Evolutionary conservation across 2,329 filamentous ascomycete genomes (phyloP).

Genomic region (Eutypella sp.): DNA sequence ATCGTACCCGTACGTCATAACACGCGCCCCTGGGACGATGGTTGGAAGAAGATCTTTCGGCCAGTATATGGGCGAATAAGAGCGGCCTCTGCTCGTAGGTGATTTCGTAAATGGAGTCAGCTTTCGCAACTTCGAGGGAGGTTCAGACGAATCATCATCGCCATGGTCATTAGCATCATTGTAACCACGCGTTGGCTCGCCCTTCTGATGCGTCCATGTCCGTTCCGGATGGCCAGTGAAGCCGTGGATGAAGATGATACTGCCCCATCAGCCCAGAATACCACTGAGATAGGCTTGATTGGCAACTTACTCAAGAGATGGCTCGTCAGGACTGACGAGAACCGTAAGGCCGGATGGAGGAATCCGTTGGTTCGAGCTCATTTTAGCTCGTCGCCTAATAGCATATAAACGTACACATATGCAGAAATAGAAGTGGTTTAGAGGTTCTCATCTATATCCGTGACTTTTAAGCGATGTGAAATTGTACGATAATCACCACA

Average conservation of each 20-base stretch:
- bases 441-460: no score
- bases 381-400: no score
- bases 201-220: background rate
- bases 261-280: background rate
- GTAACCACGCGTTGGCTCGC: no score
- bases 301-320: background rate
- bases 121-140: background rate
- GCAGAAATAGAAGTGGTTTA: no score
- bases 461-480: no score
- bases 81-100: background rate
- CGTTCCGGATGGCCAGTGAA: background rate
- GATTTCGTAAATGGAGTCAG: background rate
- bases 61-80: background rate
- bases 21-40: constrained; percentile 15
- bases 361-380: no score
- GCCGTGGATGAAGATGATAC: background rate
- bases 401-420: no score
- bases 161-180: background rate
- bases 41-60: background rate
- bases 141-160: background rate
- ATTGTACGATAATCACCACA: no score
- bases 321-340: background rate
- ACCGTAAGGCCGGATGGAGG: background rate
- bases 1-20: constrained; percentile 26
- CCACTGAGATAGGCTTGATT: background rate